Evolutionary conservation across 345 rosid genomes (phyloP), one percentile per base, ranked within the genome.

Genomic region (Kandelia obovata): DNA sequence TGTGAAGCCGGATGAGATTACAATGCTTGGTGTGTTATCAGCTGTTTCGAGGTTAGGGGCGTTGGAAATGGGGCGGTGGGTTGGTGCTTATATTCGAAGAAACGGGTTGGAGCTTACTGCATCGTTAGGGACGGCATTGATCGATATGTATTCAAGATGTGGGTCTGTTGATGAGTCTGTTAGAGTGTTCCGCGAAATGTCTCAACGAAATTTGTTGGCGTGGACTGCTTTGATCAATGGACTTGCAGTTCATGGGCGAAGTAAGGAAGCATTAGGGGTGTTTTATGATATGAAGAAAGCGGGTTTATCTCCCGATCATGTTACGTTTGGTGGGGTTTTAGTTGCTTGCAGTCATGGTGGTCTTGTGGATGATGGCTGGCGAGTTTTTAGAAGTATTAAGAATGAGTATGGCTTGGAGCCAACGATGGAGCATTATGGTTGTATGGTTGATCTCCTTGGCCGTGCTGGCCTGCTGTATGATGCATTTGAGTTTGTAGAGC

Each of bases 141-240:
- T 84, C n/a, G 84, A 84, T 62, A 78, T 84, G 88, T 86, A 77
- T 68, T 83, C 88, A 0, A 78, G 87, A 59, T 84, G 88, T 39
- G 88, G 83, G 13, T 83, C 87, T 9, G 65, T 87, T 39, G 70
- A 79, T 19, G 79, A 79, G 62, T 74, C 82, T 6, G 58, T 77
- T 25, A 66, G 75, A 73, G 73, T 83, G 76, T 87, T 84, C 57
- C 53, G 73, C 6, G 66, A 65, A 62, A 81, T 84, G 87, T 67
- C 82, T 0, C 66, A 63, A 5, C 77, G 82, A 75, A 82, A 84
- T 64, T 63, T 83, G 47, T 35, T 62, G 64, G 79, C 84, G 3
- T 84, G 91, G 88, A 83, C 82, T 0, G 85, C 76, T 2, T 58
- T 75, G 66, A 78, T 84, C 57, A 81, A 69, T 17, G 88, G 87